Conservation (phyloP, 1,139 yeast genomes). For the Tardiomyces digboiensis region DNA sequence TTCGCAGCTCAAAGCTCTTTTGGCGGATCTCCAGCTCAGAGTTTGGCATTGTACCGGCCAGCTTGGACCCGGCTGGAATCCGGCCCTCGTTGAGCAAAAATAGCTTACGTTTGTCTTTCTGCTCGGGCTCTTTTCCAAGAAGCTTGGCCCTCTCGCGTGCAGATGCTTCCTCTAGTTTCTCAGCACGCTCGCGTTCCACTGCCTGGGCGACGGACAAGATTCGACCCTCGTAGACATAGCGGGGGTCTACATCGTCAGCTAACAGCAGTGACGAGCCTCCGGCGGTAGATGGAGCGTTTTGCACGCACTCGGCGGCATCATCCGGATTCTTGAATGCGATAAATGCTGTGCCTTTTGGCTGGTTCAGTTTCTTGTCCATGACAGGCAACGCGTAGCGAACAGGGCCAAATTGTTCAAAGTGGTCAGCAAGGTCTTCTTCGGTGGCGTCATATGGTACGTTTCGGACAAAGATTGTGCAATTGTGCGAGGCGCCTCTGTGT, state of each 20-base stretch:
- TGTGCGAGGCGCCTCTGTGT: conserved; percentile 21
- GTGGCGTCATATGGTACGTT: conserved; percentile 95
- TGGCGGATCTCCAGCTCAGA: conserved; percentile 85
- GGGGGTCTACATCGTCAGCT: conserved; percentile 85
- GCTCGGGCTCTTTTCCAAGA: conserved; percentile 72
- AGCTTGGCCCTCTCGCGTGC: conserved; percentile 63
- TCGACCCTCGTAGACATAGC: conserved; percentile 89
- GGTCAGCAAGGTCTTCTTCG: conserved; percentile 62
- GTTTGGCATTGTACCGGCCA: conserved; percentile 58
- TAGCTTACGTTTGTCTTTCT: conserved; percentile 75
- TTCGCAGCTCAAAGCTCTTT: conserved; percentile 76
- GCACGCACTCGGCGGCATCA: conserved; percentile 59
- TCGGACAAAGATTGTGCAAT: conserved; percentile 57
- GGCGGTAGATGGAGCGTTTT: conserved; percentile 62
- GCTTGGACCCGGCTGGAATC: conserved; percentile 67
- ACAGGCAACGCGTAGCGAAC: conserved; percentile 94
- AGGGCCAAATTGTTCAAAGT: conserved; percentile 75
- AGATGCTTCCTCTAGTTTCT: conserved; percentile 61
- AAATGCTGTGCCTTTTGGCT: conserved; percentile 92
- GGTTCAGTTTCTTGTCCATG: conserved; percentile 71
- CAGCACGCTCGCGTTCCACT: conserved; percentile 83
- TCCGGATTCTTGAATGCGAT: conserved; percentile 67
- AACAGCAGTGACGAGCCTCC: conserved; percentile 63
- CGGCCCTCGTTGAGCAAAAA: conserved; percentile 92
- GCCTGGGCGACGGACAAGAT: conserved; percentile 76